phyloP scores from a whole-genome alignment of 345 rosid species.

The Psidium friedrichsthalianum region DNA sequence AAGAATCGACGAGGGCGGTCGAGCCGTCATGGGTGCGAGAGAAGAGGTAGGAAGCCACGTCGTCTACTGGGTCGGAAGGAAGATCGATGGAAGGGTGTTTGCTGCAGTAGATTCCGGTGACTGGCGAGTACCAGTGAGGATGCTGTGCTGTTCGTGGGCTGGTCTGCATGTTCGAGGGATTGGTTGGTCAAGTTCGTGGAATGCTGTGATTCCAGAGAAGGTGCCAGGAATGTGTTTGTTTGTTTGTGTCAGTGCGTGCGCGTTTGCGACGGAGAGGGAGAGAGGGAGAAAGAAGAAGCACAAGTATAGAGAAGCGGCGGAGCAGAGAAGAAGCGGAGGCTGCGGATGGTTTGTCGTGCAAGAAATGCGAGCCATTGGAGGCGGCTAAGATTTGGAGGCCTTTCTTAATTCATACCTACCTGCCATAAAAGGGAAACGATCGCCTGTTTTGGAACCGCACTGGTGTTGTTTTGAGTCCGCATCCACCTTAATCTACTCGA shows the following conservation, averaged over 20 bases:
- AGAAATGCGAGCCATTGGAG: background rate
- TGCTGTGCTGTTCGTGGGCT: background rate
- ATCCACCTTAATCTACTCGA: too few species aligned
- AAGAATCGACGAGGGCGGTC: constrained; percentile 46
- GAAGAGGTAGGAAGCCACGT: constrained; percentile 54
- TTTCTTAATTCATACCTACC: background rate
- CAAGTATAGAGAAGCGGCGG: background rate
- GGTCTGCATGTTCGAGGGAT: background rate
- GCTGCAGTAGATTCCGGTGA: constrained; percentile 58
- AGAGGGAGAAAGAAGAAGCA: background rate
- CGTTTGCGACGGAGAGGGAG: background rate
- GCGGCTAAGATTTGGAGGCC: background rate
- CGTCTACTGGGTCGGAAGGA: constrained; percentile 43
- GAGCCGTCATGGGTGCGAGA: constrained; percentile 31
- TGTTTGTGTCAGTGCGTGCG: background rate
- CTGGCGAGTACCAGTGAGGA: constrained; percentile 30
- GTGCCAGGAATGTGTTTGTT: background rate
- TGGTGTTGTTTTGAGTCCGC: too few species aligned
- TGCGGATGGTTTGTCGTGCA: background rate
- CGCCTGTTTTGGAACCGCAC: too few species aligned
- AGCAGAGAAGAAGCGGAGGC: background rate
- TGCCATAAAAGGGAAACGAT: background rate
- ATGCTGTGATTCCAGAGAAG: background rate
- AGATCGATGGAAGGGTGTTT: constrained; percentile 30
- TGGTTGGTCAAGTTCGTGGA: background rate